A percentile compares a stretch with the other conserved stretches of the same genome.
These are phyloP conservation scores for Buddleja alternifolia DNA, from an alignment of 257 asterid genomes.

Conservation along the genomic window DNA sequence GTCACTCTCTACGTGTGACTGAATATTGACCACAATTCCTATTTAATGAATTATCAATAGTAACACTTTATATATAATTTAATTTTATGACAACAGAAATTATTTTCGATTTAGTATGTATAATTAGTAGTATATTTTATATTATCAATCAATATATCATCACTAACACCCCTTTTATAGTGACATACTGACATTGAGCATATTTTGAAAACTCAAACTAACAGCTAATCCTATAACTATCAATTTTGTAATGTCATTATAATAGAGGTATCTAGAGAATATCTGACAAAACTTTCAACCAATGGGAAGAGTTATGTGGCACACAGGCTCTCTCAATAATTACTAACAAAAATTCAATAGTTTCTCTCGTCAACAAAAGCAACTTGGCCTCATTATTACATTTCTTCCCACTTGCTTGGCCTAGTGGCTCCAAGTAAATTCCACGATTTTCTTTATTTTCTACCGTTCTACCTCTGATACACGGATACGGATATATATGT, in stretches of 20 bases:
- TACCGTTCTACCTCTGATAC: neutral
- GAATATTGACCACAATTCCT: too few relatives aligned
- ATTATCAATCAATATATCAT: too few relatives aligned
- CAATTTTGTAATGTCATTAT: neutral
- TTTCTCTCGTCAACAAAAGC: constrained; percentile 61
- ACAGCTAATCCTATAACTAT: neutral
- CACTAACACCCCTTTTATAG: too few relatives aligned
- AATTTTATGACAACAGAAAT: too few relatives aligned
- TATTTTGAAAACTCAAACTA: constrained; percentile 34
- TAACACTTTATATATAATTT: too few relatives aligned
- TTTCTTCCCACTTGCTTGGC: constrained; percentile 23
- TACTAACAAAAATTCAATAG: constrained; percentile 4
- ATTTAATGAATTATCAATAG: too few relatives aligned
- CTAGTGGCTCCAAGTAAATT: constrained; percentile 30
- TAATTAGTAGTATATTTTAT: too few relatives aligned
- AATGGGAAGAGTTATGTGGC: constrained; percentile 56
- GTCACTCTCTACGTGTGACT: too few relatives aligned
- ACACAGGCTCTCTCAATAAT: constrained; percentile 37
- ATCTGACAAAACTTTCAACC: constrained; percentile 43
- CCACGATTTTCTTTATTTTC: constrained; percentile 19
- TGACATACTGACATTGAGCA: neutral
- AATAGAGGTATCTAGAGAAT: constrained; percentile 15
- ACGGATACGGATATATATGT: neutral
- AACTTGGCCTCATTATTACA: constrained; percentile 38
- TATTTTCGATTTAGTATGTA: too few relatives aligned